Percentiles rank a stretch among this genome's conserved stretches.
These are phyloP conservation scores for Tardiomyces depauwii DNA, from an alignment of 1,139 yeast species.

Conservation along the genomic window DNA sequence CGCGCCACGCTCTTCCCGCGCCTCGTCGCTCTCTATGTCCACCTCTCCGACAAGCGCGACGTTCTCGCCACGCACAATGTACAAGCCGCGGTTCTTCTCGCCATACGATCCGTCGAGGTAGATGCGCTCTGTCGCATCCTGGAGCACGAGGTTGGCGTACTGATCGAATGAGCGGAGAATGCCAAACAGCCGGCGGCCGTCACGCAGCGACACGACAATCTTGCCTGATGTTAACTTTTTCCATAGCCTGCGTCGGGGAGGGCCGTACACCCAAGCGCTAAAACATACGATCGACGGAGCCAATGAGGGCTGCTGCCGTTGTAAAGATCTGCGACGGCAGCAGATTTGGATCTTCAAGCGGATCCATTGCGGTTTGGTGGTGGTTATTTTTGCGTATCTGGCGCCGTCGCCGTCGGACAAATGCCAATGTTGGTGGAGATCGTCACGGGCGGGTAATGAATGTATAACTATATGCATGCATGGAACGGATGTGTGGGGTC, in stretches of 20 bases:
- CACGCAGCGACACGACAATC: conserved; percentile 77
- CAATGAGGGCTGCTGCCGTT: conserved; percentile 93
- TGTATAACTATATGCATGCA: no score
- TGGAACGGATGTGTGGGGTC: no score
- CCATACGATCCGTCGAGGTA: conserved; percentile 57
- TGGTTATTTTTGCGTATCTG: no score
- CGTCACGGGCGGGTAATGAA: no score
- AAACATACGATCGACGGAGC: conserved; percentile 77
- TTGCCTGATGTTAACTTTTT: conserved; percentile 28
- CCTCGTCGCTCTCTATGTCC: conserved; percentile 80
- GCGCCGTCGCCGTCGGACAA: no score
- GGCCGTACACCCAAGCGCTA: no score
- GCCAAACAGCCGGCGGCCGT: conserved; percentile 83
- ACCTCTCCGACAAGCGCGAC: conserved; percentile 94
- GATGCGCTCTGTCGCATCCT: conserved; percentile 82
- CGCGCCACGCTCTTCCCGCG: conserved; percentile 35
- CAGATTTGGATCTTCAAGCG: conserved; percentile 21
- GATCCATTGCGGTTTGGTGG: conserved; percentile 14
- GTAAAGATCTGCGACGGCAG: conserved; percentile 66
- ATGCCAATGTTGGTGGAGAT: no score
- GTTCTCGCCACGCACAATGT: conserved; percentile 92
- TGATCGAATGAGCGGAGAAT: conserved; percentile 93
- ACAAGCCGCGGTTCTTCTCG: conserved; percentile 67
- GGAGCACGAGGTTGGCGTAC: conserved; percentile 83
- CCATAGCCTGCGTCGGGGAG: background rate